Evolutionary conservation across 2,329 filamentous ascomycete genomes (phyloP).

Genomic region (Grosmannia clavigera): DNA sequence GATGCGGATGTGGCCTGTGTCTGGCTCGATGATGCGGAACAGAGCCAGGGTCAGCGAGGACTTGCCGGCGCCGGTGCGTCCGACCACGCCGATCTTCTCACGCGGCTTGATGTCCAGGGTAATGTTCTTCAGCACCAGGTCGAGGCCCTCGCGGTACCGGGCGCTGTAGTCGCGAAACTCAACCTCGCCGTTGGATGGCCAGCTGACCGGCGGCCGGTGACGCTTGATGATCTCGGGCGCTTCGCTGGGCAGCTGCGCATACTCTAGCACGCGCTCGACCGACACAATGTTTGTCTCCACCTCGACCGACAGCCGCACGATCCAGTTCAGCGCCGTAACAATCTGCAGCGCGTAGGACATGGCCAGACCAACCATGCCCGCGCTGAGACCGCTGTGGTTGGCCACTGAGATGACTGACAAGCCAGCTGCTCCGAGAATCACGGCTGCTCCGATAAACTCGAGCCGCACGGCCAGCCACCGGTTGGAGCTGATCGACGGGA

Average conservation of each 20-base stretch:
- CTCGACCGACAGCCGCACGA: slow-evolving; percentile 94
- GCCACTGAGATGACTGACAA: slow-evolving; percentile 73
- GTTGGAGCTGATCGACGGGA: slow-evolving; percentile 87
- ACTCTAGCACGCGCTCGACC: slow-evolving; percentile 94
- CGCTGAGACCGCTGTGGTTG: slow-evolving; percentile 47
- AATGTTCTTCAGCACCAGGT: slow-evolving; percentile 87
- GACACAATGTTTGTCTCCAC: slow-evolving; percentile 99
- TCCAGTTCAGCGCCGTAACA: slow-evolving; percentile 96
- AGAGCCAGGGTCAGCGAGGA: slow-evolving; percentile 84
- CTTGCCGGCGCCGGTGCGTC: slow-evolving; percentile 91
- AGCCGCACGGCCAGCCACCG: slow-evolving; percentile 90
- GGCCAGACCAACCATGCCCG: slow-evolving; percentile 75
- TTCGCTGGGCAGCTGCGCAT: slow-evolving; percentile 81
- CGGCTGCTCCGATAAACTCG: slow-evolving; percentile 88
- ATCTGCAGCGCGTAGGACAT: slow-evolving; percentile 98
- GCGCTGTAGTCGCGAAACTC: slow-evolving; percentile 91
- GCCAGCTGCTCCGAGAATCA: slow-evolving; percentile 77
- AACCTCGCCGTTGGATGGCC: slow-evolving; percentile 81
- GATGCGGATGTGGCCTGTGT: slow-evolving; percentile 72
- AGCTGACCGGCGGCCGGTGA: slow-evolving; percentile 74
- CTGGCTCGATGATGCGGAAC: slow-evolving; percentile 90
- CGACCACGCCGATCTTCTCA: slow-evolving; percentile 97
- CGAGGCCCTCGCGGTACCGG: slow-evolving; percentile 77
- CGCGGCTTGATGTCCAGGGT: slow-evolving; percentile 85
- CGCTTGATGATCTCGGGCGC: slow-evolving; percentile 87